Evolutionary conservation across 805 yeast species (phyloP), one percentile per base, ranked within the genome.

Genomic region (Cyberlindnera samutprakarnensis): DNA sequence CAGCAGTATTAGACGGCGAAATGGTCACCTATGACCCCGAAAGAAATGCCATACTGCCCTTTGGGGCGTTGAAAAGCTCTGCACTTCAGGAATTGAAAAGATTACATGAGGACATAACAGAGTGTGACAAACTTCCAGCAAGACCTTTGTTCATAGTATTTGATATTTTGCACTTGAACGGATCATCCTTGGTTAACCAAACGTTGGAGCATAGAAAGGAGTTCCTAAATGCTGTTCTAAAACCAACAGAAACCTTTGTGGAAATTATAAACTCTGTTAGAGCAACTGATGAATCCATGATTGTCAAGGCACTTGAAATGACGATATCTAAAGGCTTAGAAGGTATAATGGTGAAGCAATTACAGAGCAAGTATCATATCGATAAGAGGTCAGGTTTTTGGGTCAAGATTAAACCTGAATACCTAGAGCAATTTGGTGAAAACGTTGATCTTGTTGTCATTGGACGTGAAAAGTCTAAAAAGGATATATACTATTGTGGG

Each of bases 391-490:
- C 67, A 26, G 70, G 68, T 13, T 57, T 66, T n/a, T 90, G 96
- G 95, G 62, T 86, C 12, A 90, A 90, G 49, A 71, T 90, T 2
- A 90, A 90, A 53, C 97, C 97, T 0, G 96, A 88, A 44, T 88
- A 87, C 49, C 61, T 87, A 32, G 80, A 76, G 34, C 85, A 80
- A 37, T 81, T 82, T 54, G 95, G 95, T 8, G 95, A 87, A 41
- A 82, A 83, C 46, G 61, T 87, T 39, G 97, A 90, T 54, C 53
- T 87, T 29, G 62, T 77, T 3, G 71, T 90, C 0, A 76, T 88
- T 36, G 98, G 96, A 0, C 79, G 77, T 34, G 76, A 72, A 35
- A 75, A 76, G 13, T 86, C 85, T 0, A 66, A 70, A 15, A 90
- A 90, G 29, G 64, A 61, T 24, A 68, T 85, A 9, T 83, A 70